These are phyloP conservation scores for Penicillium coprophilum DNA, from an alignment of 495 filamentous ascomycete genomes.

Conservation along the genomic window DNA sequence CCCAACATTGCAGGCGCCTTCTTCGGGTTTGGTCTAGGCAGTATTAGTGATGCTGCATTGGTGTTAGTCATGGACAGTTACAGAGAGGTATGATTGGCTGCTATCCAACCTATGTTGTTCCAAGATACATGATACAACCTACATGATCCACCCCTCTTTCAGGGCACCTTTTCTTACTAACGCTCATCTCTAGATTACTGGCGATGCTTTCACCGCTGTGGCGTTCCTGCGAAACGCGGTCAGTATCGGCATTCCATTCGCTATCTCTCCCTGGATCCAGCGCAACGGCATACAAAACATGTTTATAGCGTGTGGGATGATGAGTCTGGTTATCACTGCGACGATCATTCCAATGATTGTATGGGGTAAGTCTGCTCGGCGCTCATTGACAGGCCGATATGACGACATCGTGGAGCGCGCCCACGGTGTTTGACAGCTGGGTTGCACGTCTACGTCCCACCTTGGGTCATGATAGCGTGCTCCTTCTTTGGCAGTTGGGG, in stretches of 20 bases:
- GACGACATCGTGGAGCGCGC: constrained; percentile 21
- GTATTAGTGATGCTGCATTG: constrained; percentile 35
- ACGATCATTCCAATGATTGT: constrained; percentile 30
- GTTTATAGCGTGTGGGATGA: constrained; percentile 35
- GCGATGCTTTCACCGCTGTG: constrained; percentile 38
- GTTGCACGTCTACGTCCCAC: background rate
- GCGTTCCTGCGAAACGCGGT: constrained; percentile 37
- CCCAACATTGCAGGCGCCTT: constrained; percentile 34
- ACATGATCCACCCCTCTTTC: background rate
- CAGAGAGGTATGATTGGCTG: constrained; percentile 24
- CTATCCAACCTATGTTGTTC: background rate
- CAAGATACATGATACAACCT: background rate
- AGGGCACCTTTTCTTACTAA: background rate
- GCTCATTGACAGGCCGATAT: constrained; percentile 17
- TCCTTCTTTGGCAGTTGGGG: background rate
- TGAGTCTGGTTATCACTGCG: constrained; percentile 26
- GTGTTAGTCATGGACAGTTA: constrained; percentile 41
- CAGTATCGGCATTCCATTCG: constrained; percentile 37
- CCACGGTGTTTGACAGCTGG: background rate
- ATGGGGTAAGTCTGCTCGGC: constrained; percentile 30
- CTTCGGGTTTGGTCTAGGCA: constrained; percentile 37
- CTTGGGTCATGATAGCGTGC: background rate
- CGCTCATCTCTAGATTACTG: constrained; percentile 27
- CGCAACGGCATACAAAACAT: constrained; percentile 31
- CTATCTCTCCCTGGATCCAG: constrained; percentile 35